Evolutionary conservation across 805 yeast species (phyloP).

Genomic region (Candida golubevii): DNA sequence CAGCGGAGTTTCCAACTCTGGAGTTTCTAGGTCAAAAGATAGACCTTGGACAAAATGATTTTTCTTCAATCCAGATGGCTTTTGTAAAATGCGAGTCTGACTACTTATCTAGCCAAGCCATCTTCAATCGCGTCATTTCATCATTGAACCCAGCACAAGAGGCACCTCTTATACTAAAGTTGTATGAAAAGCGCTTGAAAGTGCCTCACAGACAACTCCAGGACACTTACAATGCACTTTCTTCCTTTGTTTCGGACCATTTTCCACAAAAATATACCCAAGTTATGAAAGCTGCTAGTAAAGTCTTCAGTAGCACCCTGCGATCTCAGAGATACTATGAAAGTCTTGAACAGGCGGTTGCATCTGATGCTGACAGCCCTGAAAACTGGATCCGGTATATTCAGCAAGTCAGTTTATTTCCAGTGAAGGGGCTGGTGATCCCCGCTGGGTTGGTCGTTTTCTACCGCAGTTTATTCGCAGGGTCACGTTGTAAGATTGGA

Average conservation of each 20-base stretch:
- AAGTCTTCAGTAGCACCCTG: constrained; percentile 25
- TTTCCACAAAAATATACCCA: constrained; percentile 26
- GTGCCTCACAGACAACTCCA: constrained; percentile 41
- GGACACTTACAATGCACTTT: constrained; percentile 36
- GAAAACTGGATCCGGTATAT: constrained; percentile 33
- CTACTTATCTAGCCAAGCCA: constrained; percentile 16
- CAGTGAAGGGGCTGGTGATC: not conserved
- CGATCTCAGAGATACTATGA: constrained; percentile 30
- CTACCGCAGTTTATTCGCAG: constrained; percentile 20
- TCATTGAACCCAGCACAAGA: constrained; percentile 4
- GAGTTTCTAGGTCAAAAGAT: not conserved
- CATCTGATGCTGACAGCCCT: constrained; percentile 13
- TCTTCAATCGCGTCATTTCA: constrained; percentile 20
- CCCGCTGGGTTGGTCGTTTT: constrained; percentile 15
- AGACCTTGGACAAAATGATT: not conserved
- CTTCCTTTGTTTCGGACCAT: constrained; percentile 35
- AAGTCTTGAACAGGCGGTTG: constrained; percentile 26
- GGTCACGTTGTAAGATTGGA: constrained; percentile 1
- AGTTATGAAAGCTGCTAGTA: constrained; percentile 35
- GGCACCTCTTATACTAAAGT: constrained; percentile 18
- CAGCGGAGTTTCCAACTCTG: constrained; percentile 1
- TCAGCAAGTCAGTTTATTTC: constrained; percentile 16
- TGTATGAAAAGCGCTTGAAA: constrained; percentile 30
- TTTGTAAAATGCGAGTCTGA: constrained; percentile 24
- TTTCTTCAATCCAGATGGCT: constrained; percentile 8